Percentiles rank a stretch among this genome's conserved stretches.
phyloP scores from a whole-genome alignment of 257 asterid species.

The Ophiorrhiza pumila region DNA sequence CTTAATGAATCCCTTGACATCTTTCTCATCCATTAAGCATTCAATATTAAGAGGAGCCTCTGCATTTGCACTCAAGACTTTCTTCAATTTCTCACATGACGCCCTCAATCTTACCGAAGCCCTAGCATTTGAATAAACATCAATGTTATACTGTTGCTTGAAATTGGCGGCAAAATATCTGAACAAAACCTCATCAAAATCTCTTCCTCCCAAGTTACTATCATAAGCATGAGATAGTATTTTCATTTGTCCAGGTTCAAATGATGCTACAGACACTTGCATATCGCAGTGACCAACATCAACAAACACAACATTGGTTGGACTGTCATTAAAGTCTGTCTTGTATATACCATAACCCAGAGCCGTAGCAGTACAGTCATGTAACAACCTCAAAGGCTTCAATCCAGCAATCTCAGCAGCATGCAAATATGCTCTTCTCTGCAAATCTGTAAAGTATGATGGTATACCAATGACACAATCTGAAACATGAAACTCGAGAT shows the following conservation, averaged over 20 bases:
- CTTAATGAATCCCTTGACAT: conserved; percentile 78
- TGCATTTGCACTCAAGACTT: conserved; percentile 93
- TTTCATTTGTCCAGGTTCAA: conserved; percentile 72
- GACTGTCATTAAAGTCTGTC: conserved; percentile 54
- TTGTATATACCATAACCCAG: conserved; percentile 93
- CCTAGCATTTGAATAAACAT: conserved; percentile 74
- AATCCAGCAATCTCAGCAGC: conserved; percentile 94
- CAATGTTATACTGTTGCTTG: conserved; percentile 66
- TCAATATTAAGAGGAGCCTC: conserved; percentile 93
- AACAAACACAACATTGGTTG: conserved; percentile 71
- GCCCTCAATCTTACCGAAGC: conserved; percentile 86
- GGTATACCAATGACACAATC: conserved; percentile 90
- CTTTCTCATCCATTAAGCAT: conserved; percentile 99
- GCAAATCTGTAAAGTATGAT: conserved; percentile 75
- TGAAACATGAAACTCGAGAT: conserved; percentile 51
- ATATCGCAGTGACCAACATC: conserved; percentile 96
- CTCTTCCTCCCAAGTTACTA: conserved; percentile 86
- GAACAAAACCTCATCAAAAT: conserved; percentile 85
- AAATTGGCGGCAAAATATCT: conserved; percentile 70
- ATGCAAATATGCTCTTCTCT: conserved; percentile 76
- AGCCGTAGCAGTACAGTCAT: conserved; percentile 90
- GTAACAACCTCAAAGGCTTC: conserved; percentile 78
- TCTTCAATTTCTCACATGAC: conserved; percentile 91
- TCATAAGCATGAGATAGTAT: conserved; percentile 85
- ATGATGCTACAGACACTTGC: conserved; percentile 80